Base-by-base conservation (phyloP, 805 yeast species). In the Hagleromyces aurorensis region DNA sequence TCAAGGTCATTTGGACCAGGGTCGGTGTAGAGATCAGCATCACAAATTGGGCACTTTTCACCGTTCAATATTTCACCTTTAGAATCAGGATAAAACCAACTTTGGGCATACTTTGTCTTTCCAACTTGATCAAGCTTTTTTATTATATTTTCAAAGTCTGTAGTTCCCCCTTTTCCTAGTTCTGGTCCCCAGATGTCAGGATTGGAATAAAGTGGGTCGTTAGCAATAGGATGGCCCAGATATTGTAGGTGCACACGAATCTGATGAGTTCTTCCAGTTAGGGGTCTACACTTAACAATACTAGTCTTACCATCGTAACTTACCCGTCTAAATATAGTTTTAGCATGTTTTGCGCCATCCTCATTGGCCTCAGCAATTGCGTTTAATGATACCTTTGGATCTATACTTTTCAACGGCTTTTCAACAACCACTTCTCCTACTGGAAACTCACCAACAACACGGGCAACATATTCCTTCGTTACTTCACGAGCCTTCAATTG, bases 181-280 rank as follows among this genome's bases (percentile, higher is more conserved):
- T 52, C 42, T 0, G 67, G 58, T 0, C 97, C 97, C 96, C 96
- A 91, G 0, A 84, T 76, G 11, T 57, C 54, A 10, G 67, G 70
- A 44, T 82, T 83, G 2, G 95, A 79, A 48, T 86, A 89, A 1
- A 87, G 66, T 0, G 96, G 96, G 54, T 89, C 98, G 51, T 89
- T 87, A 3, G 82, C 85, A 25, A 89, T 89, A 0, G 97, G 96
- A 48, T 64, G 70, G 0, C 96, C 96, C n/a, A 91, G 44, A 41
- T 67, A 79, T 56, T 87, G 96, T 33, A 91, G 59, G 60, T 91
- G 98, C 1, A 91, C 94, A 37, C 98, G 64, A 29, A 91, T 86
- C 52, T 89, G 98, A 55, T 89, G 98, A 0, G 96, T 85, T 49
- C 98, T 67, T 0, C 98, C 98, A 0, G 98, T 89, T 11, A 70